Conservation (phyloP, 495 filamentous ascomycete genomes). For the Cryomyces minteri region DNA sequence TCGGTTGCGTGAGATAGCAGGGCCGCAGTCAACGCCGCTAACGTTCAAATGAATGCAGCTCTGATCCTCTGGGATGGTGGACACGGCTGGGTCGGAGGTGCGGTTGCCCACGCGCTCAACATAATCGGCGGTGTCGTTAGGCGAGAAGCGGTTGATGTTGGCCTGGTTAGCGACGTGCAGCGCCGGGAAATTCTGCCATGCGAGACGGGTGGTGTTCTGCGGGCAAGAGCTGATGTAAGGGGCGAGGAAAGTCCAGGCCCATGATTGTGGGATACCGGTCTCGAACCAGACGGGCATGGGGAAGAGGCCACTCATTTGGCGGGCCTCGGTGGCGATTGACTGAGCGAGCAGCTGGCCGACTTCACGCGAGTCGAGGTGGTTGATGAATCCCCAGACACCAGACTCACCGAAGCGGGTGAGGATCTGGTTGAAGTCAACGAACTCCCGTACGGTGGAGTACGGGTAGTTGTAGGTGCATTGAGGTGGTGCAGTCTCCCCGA, state of each 20-base stretch:
- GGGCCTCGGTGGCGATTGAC: constrained; percentile 66
- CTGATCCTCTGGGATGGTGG: constrained; percentile 20
- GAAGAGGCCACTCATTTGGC: constrained; percentile 9
- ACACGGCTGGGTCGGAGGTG: constrained; percentile 27
- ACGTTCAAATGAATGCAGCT: constrained; percentile 32
- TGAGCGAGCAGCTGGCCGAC: constrained; percentile 55
- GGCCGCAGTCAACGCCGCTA: constrained; percentile 35
- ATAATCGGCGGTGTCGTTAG: constrained; percentile 27
- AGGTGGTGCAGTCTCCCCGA: constrained; percentile 51
- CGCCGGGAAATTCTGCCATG: constrained; percentile 47
- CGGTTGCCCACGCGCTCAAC: constrained; percentile 31
- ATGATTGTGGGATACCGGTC: constrained; percentile 63
- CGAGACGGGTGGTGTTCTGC: constrained; percentile 34
- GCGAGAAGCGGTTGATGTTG: constrained; percentile 15
- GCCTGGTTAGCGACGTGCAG: constrained; percentile 57
- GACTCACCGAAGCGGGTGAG: constrained; percentile 67
- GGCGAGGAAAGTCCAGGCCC: constrained; percentile 73
- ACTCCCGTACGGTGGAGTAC: constrained; percentile 57
- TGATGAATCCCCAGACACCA: constrained; percentile 68
- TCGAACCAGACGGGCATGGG: constrained; percentile 41
- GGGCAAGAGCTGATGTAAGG: constrained; percentile 75
- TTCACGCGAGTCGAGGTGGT: constrained; percentile 22
- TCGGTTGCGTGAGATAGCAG: constrained; percentile 48
- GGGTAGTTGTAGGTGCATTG: constrained; percentile 26
- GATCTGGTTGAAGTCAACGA: constrained; percentile 74